Base-by-base conservation (phyloP, 306 rosid genomes). In the Potentilla sterilis region DNA sequence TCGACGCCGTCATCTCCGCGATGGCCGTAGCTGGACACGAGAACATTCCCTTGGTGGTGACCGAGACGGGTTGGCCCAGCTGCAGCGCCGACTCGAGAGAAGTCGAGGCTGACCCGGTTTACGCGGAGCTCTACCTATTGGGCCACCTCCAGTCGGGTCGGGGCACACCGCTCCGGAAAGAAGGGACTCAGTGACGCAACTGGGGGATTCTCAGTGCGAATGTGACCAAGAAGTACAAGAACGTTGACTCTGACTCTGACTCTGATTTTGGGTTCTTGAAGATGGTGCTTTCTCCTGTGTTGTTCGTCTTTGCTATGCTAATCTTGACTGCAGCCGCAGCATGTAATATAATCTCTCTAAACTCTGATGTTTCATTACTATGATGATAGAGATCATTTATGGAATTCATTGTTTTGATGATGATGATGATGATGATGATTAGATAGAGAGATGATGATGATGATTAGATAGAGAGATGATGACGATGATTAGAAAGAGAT, bases 11-110 rank as follows among this genome's bases (percentile, higher is more conserved):
- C 42, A 76, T 85, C 2, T 72, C 82, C 15, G 92, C 98, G 2
- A 89, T 92, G 89, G 88, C 88, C 0, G 78, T 85, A 54, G 85
- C 87, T 0, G 98, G 97, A 0, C 79, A 87, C 74, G 88, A 81
- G 80, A 81, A 76, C 2, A 77, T 94, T 2, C 96, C 93, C 3
- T 10, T 94, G 4, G 37, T 92, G 0, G 98, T 94, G 7, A 83
- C 96, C 0, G 98, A 92, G 81, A 92, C 98, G 0, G 97, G 97
- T 16, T 94, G 98, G 98, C 98, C 97, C 8, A 90, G 90, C 79
- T 51, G 74, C 1, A 83, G 93, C 48, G 54, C 62, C 35, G 72
- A 74, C 54, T 72, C 72, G 1, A 21, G 46, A 8, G 98, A 94
- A 76, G 83, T 72, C 1, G 96, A 94, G 18, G 96, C 95, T 0